Percentiles rank a stretch among this genome's conserved stretches.
Evolutionary conservation across 805 yeast genomes (phyloP).

Genomic region (Monosporozyma yasuniensis): DNA sequence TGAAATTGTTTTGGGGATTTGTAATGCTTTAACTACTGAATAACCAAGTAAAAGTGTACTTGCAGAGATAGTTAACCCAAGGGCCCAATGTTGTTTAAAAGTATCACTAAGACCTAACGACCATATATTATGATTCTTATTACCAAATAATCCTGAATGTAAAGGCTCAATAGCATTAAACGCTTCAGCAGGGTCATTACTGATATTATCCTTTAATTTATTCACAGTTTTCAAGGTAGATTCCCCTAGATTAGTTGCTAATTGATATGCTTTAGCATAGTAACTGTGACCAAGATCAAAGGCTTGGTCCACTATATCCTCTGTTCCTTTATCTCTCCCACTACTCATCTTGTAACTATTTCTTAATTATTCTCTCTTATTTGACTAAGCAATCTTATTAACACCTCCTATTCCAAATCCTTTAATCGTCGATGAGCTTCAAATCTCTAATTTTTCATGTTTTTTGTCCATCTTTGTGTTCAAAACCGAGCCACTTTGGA

Average conservation of each 20-base stretch:
- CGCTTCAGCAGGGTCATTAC: not conserved
- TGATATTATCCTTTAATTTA: not conserved
- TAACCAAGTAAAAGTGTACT: not conserved
- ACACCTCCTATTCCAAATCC: not conserved
- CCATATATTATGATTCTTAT: not conserved
- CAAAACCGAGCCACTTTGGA: not conserved
- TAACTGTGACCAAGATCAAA: conserved; percentile 16
- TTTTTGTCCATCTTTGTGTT: too few species aligned
- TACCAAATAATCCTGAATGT: not conserved
- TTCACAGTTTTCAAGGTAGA: conserved; percentile 6
- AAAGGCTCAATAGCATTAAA: not conserved
- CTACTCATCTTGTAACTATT: not conserved
- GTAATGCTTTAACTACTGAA: not conserved
- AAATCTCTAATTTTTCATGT: not conserved
- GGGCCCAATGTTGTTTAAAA: not conserved
- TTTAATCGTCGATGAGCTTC: not conserved
- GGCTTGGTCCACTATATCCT: conserved; percentile 20
- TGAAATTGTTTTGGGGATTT: not conserved
- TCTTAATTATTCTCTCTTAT: too few species aligned
- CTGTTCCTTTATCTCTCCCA: not conserved
- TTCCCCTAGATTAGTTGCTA: conserved; percentile 8
- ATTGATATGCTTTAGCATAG: conserved; percentile 7
- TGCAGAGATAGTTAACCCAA: not conserved
- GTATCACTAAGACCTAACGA: not conserved
- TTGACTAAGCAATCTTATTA: too few species aligned